Base-by-base conservation (phyloP, 352 stramenopile genomes). In the Blastocystis sp. region DNA sequence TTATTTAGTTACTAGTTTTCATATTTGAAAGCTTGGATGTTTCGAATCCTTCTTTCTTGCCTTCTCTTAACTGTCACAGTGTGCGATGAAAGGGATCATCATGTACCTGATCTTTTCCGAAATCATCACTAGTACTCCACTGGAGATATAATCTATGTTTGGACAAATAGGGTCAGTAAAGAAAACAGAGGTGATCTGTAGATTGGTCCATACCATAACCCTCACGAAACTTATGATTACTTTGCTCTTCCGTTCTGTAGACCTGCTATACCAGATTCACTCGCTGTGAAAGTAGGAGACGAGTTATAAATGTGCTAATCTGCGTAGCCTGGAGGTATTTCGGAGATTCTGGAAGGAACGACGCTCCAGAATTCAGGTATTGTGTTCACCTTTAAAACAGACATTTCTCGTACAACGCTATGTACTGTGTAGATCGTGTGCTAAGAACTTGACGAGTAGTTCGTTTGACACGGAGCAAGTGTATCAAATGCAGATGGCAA, bases 141-240 rank as follows among this genome's bases (percentile, higher is more conserved):
- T 26, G 90, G 89, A 23, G 90, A 92, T n/a, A 59, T 39, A 7
- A 61, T 92, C 34, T 90, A 90, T 26, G 55, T 91, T 29, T 92
- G 90, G 90, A 84, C 91, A 5, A 91, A 89, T 56, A 87, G 77
- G 34, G 73, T 84, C 23, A 0, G 8, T 4, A 11, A 8, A 6
- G n/a, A 15, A 13, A 11, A 9, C 34, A 23, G 11, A 43, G 0
- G 7, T 68, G 26, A 84, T 34, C 4, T 2, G 9, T 84, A 98
- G 92, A 96, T 98, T 75, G 94, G 96, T 1, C 95, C 95, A 63
- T 98, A 97, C 91, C 95, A 98, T 91, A 98, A 98, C 90, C 95
- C 95, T 39, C 96, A 98, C 93, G 97, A 99, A 93, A 98, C 96
- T 53, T 99, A 99, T 91, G 96, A 96, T 91, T 99, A 99, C 93